phyloP scores from a whole-genome alignment of 2,329 filamentous ascomycete species.

The Penicillium sp. region DNA sequence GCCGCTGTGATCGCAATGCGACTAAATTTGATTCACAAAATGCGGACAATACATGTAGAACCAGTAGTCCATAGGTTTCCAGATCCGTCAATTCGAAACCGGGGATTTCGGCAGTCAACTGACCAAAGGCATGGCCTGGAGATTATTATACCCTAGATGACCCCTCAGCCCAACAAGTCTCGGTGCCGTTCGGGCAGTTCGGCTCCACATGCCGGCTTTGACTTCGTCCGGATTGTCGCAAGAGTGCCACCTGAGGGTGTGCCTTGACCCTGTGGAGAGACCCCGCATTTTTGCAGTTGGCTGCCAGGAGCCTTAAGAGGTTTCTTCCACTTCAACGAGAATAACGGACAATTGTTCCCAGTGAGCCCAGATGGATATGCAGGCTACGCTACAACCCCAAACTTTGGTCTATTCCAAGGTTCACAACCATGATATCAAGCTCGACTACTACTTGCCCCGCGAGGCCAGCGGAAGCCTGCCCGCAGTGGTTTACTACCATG shows the following conservation, averaged over 20 bases:
- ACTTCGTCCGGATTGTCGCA: background rate
- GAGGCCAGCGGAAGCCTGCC: constrained; percentile 10
- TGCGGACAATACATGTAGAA: no score
- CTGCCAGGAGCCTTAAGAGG: no score
- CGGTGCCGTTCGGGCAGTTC: background rate
- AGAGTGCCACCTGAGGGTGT: background rate
- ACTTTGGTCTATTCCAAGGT: constrained; percentile 23
- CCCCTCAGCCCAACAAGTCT: background rate
- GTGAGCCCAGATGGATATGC: background rate
- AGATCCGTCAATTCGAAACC: no score
- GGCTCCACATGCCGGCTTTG: background rate
- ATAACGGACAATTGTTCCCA: background rate
- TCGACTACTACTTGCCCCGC: constrained; percentile 23
- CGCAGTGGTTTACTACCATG: constrained; percentile 26
- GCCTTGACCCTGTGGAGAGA: background rate
- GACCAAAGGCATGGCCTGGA: no score
- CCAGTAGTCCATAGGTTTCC: no score
- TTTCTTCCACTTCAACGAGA: background rate
- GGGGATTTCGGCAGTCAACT: no score
- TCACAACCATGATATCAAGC: constrained; percentile 20
- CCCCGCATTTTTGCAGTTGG: background rate
- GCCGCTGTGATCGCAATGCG: background rate
- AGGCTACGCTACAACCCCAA: background rate
- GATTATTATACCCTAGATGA: background rate
- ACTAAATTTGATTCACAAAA: no score